These are phyloP conservation scores for Cyphellophora europaea DNA, from an alignment of 2,329 filamentous ascomycete genomes.

Conservation along the genomic window DNA sequence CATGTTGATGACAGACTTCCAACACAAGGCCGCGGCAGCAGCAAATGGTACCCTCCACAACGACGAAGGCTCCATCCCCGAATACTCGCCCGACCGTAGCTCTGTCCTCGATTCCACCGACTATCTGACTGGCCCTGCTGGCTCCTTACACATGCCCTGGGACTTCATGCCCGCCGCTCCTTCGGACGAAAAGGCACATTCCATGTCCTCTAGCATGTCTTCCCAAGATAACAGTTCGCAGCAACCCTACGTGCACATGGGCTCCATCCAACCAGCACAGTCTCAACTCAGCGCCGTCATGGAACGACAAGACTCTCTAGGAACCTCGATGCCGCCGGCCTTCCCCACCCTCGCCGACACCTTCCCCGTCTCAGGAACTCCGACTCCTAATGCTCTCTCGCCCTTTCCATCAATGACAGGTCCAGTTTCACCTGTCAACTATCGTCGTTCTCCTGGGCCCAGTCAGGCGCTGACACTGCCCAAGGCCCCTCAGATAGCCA, in stretches of 20 bases:
- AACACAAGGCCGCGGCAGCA: constrained; percentile 83
- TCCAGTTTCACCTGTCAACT: constrained; percentile 60
- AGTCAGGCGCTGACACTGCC: constrained; percentile 55
- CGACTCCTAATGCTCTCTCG: constrained; percentile 64
- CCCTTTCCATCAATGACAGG: constrained; percentile 61
- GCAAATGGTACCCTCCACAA: constrained; percentile 40
- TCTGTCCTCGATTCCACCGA: constrained; percentile 68
- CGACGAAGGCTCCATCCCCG: constrained; percentile 42
- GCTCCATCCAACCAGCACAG: constrained; percentile 47
- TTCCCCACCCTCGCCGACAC: constrained; percentile 66
- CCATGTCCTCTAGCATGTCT: constrained; percentile 56
- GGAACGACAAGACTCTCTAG: constrained; percentile 51
- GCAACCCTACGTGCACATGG: constrained; percentile 51
- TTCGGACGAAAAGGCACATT: constrained; percentile 65
- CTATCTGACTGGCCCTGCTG: constrained; percentile 70
- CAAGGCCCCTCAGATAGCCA: constrained; percentile 69
- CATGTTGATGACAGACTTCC: constrained; percentile 96
- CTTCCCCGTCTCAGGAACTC: constrained; percentile 57
- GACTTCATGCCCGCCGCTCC: constrained; percentile 71
- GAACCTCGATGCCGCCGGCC: constrained; percentile 54
- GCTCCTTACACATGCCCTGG: constrained; percentile 82
- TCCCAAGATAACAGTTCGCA: constrained; percentile 58
- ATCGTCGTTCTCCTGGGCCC: constrained; percentile 60
- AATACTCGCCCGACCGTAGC: constrained; percentile 63
- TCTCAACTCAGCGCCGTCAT: constrained; percentile 60